Base-by-base conservation (phyloP, 78 protist species). In the Salpingoeca rosetta region DNA sequence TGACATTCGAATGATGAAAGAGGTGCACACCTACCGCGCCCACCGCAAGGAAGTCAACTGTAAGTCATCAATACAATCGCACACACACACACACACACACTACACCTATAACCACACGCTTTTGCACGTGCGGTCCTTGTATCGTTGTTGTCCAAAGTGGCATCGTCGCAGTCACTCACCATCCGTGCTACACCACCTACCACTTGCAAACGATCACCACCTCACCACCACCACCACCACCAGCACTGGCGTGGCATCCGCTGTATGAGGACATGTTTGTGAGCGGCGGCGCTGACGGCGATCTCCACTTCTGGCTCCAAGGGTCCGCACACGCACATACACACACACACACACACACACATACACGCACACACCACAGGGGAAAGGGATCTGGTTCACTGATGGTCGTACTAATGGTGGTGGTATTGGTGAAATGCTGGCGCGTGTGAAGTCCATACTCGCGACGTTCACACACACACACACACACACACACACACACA, bases 271-370 rank as follows among this genome's bases (percentile, higher is more conserved):
- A 86, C 17, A 77, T 97, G 27, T 84, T 95, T 40, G 97, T 84
- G 35, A 75, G 91, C 39, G 98, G 96, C 65, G 96, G 95, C 35
- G 75, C 75, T 42, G 95, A 92, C 25, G 99, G 99, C n/a, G n/a
- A 44, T 2, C 78, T 96, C 0, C 39, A 86, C 36, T 95, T 84
- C 76, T 96, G 97, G 97, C 41, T 88, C 17, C 92, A 84, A 10
- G 94, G 94, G 31, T 73, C 45, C 27, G 93, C 1, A 7, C 35
- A 7, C 7, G 36, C 75, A 22, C 75, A 7, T 27, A 22, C 35
- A 27, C 75, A 2, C 25, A 22, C 35, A 1, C 36, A 1, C 36
- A 7, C 17, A 45, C 84, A 28, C 74, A 31, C 85, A 44, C 45
- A 0, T 22, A 40, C 39, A 51, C 17, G 65, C 7, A 7, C 65